These are phyloP conservation scores for Phanerochaete sordida DNA, from an alignment of 768 basidiomycete species.

Conservation along the genomic window DNA sequence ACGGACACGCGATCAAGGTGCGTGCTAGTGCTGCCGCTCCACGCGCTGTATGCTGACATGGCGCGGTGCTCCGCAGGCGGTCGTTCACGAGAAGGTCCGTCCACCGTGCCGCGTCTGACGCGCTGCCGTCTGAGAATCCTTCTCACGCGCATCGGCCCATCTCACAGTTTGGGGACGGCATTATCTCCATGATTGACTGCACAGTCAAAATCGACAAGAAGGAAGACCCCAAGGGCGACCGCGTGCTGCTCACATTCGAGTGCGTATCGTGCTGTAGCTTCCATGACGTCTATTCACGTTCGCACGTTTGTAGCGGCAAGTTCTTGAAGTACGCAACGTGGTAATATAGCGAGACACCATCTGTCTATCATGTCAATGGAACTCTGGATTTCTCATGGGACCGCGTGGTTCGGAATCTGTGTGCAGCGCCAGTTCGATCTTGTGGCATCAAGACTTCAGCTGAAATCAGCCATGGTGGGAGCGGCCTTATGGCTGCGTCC, in stretches of 20 bases:
- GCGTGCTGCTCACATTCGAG: conserved; percentile 79
- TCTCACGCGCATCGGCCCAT: background rate
- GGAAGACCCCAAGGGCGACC: conserved; percentile 74
- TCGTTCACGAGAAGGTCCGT: conserved; percentile 73
- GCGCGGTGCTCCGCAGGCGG: conserved; percentile 36
- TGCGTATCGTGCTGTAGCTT: conserved; percentile 33
- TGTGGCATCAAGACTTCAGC: too few relatives aligned
- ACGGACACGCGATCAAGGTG: conserved; percentile 79
- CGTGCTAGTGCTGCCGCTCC: conserved; percentile 6
- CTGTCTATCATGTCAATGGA: background rate
- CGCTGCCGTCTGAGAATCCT: too few relatives aligned
- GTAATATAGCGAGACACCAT: conserved; percentile 29
- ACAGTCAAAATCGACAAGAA: conserved; percentile 65
- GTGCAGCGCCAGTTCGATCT: too few relatives aligned
- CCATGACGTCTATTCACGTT: background rate
- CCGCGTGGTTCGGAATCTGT: too few relatives aligned
- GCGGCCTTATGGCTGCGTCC: too few relatives aligned
- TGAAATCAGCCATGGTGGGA: too few relatives aligned
- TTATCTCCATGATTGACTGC: conserved; percentile 90
- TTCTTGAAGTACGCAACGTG: conserved; percentile 73
- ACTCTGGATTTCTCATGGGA: background rate
- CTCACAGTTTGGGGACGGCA: conserved; percentile 80
- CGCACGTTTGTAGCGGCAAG: conserved; percentile 52
- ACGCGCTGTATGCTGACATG: conserved; percentile 4
- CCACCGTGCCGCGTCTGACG: background rate